Base-by-base conservation (phyloP, 768 basidiomycete species). In the Xerocomellus dryophilus region DNA sequence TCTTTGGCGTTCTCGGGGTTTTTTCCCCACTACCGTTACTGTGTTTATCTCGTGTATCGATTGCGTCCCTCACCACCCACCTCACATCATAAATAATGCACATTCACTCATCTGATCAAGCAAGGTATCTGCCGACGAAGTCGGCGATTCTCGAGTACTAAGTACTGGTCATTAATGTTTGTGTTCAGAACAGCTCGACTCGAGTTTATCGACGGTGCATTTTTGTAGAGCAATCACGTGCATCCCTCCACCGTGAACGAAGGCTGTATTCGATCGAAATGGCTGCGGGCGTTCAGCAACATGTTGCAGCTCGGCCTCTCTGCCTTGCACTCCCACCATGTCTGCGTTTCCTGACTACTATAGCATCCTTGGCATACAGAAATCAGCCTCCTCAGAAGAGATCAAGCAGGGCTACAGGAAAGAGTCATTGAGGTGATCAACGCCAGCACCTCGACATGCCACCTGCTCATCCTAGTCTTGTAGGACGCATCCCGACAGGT, bases 401-500 rank as follows among this genome's bases (percentile, higher is more conserved):
- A 75, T 93, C 45, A 78, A 83, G 35, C 83, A 84, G 59, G 90
- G 86, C 0, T 93, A 93, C 73, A 88, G 82, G 72, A 85, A 77
- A 59, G 89, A 91, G 68, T 92, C 88, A 2, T 68, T 93, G 47
- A 88, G 77, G 88, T 85, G 54, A 46, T 23, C 8, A 36, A 23
- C 21, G 23, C 18, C 15, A 41, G 35, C 10, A 43, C 35, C 20
- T 18, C 56, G 47, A 31, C 34, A 18, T 46, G 40, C 23, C 11
- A 43, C 42, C 38, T 38, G 21, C 54, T 70, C 52, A 61, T 54
- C 53, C 46, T 48, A 58, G 60, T 56, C 39, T 52, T 57, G 17
- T 57, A 93, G 88, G 71, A 94, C 91, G 2, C 94, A 97, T 68
- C 94, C 94, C 4, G 94, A 97, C 68, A 77, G 94, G 59, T 74